Evolutionary conservation across 805 yeast species (phyloP).

Genomic region (Ogataea degrootiae): DNA sequence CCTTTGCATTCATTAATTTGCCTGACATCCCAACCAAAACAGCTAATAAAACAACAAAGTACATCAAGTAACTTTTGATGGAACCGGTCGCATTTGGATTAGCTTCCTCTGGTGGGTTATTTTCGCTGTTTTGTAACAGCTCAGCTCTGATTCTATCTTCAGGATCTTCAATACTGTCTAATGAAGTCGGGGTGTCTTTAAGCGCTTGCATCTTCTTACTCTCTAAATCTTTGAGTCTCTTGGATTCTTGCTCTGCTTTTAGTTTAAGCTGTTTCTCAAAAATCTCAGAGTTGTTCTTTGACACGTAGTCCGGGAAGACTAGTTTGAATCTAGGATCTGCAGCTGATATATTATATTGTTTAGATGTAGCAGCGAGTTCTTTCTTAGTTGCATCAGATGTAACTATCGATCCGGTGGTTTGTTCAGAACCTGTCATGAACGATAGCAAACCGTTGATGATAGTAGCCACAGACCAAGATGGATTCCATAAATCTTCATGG

Average conservation of each 20-base stretch:
- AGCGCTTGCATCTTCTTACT: constrained; percentile 5
- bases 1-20: constrained; percentile 6
- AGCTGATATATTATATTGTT: constrained; percentile 51
- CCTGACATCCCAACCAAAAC: constrained; percentile 14
- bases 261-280: constrained; percentile 9
- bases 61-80: constrained; percentile 8
- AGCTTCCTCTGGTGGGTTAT: not conserved
- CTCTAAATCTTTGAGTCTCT: constrained; percentile 1
- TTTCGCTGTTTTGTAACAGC: not conserved
- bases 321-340: constrained; percentile 47
- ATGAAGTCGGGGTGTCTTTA: constrained; percentile 24
- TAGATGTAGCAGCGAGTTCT: constrained; percentile 54
- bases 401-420: constrained; percentile 75
- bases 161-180: constrained; percentile 48
- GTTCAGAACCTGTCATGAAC: constrained; percentile 86
- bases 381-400: constrained; percentile 57
- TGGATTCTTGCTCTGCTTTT: constrained; percentile 10
- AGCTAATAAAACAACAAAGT: constrained; percentile 12
- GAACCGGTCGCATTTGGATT: not conserved
- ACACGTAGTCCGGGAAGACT: constrained; percentile 68
- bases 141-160: constrained; percentile 62
- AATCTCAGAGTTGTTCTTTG: constrained; percentile 35
- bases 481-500: constrained; percentile 95
- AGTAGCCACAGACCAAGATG: constrained; percentile 92
- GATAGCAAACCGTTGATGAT: constrained; percentile 82